phyloP scores from a whole-genome alignment of 2,329 filamentous ascomycete genomes.

The Xylariaceae sp. region DNA sequence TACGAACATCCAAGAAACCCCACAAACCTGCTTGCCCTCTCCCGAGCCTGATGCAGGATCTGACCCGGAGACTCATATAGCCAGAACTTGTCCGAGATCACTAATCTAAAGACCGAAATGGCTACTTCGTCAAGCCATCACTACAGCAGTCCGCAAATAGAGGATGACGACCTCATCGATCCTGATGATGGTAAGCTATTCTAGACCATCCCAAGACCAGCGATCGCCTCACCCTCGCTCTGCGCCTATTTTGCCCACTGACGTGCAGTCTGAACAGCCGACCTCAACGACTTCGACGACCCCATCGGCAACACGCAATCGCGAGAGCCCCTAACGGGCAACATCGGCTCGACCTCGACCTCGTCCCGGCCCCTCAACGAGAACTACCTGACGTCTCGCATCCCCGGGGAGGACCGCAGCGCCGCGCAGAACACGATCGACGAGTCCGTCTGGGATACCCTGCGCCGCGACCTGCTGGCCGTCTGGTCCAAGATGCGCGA shows the following conservation, averaged over 20 bases:
- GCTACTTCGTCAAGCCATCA: slow-evolving; percentile 53
- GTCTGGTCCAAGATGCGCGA: slow-evolving; percentile 99
- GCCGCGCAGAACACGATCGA: slow-evolving; percentile 94
- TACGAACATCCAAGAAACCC: slow-evolving; percentile 4
- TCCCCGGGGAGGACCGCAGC: slow-evolving; percentile 89
- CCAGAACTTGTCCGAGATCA: background rate
- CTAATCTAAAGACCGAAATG: slow-evolving; percentile 45
- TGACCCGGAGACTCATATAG: too few species aligned
- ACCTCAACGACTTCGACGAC: slow-evolving; percentile 92
- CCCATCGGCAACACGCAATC: slow-evolving; percentile 64
- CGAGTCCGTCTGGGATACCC: slow-evolving; percentile 95
- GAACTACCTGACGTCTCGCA: slow-evolving; percentile 83
- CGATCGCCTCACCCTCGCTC: background rate
- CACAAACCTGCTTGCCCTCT: slow-evolving; percentile 3
- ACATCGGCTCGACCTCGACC: slow-evolving; percentile 68
- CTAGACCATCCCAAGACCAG: too few species aligned
- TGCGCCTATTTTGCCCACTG: background rate
- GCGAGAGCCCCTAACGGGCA: slow-evolving; percentile 80
- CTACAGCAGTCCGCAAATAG: slow-evolving; percentile 62
- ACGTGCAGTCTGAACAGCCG: slow-evolving; percentile 55
- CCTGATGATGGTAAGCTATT: slow-evolving; percentile 69
- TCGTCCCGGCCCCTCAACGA: slow-evolving; percentile 67
- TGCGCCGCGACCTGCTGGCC: slow-evolving; percentile 85
- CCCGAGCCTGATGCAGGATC: background rate
- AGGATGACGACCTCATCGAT: slow-evolving; percentile 73